These are phyloP conservation scores for Gossypium gossypioides DNA, from an alignment of 441 rosid species.

Conservation along the genomic window DNA sequence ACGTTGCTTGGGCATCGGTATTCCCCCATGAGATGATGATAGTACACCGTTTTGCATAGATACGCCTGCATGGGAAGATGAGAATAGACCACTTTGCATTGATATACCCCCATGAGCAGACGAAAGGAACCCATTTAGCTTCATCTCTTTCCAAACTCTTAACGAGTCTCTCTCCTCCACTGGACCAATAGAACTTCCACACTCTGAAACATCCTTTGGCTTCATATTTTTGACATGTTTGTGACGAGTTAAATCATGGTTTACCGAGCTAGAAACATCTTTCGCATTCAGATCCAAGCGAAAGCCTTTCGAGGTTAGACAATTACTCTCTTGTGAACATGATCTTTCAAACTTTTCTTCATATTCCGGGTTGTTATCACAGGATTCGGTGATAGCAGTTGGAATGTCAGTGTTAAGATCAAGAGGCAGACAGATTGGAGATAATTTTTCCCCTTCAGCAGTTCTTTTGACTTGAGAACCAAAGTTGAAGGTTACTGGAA, in stretches of 20 bases:
- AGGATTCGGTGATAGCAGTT: slow-evolving; percentile 17
- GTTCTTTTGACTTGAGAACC: slow-evolving; percentile 28
- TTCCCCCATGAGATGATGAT: slow-evolving; percentile 54
- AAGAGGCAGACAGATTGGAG: slow-evolving; percentile 18
- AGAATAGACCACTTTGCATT: slow-evolving; percentile 32
- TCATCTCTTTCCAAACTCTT: slow-evolving; percentile 82
- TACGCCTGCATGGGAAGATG: slow-evolving; percentile 49
- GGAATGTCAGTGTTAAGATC: slow-evolving; percentile 34
- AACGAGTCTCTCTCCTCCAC: slow-evolving; percentile 51
- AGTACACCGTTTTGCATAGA: slow-evolving; percentile 35
- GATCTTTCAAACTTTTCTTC: slow-evolving; percentile 21
- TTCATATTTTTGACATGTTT: slow-evolving; percentile 29
- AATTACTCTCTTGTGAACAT: slow-evolving; percentile 20
- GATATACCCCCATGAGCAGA: slow-evolving; percentile 48
- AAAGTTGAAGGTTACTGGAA: slow-evolving; percentile 18
- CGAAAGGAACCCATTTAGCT: slow-evolving; percentile 69
- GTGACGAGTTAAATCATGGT: slow-evolving; percentile 25
- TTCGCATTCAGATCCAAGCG: slow-evolving; percentile 48
- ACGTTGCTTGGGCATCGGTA: slow-evolving; percentile 66
- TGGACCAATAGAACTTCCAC: slow-evolving; percentile 50
- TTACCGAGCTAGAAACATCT: slow-evolving; percentile 40
- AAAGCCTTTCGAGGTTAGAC: slow-evolving; percentile 25
- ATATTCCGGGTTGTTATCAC: slow-evolving; percentile 19
- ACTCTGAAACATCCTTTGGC: slow-evolving; percentile 42
- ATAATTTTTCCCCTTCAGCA: slow-evolving; percentile 15